Evolutionary conservation across 192 early-diverging fungal species (phyloP).

Genomic region (Powellomyces hirtus): DNA sequence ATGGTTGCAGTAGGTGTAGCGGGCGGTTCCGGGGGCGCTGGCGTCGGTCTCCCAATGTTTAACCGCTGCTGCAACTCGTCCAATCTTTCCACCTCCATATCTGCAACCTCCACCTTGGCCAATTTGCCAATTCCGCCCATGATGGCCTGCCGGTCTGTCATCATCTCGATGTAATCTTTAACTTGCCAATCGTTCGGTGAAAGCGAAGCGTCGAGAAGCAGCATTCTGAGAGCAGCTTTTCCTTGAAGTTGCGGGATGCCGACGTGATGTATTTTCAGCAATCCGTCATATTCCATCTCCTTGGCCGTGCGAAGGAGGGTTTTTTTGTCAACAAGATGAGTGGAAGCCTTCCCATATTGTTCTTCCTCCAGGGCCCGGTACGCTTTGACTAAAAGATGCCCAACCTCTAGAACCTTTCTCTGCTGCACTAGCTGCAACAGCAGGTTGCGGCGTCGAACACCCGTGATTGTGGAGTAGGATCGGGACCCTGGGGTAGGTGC

Average conservation of each 20-base stretch:
- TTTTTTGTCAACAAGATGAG: slow-evolving; percentile 40
- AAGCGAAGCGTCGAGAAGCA: slow-evolving; percentile 49
- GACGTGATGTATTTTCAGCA: slow-evolving; percentile 43
- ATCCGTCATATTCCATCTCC: slow-evolving; percentile 42
- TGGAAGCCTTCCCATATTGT: not conserved
- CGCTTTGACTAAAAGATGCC: not conserved
- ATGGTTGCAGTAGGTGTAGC: too few relatives aligned
- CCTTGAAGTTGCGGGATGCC: slow-evolving; percentile 50
- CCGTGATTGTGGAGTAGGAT: slow-evolving; percentile 9
- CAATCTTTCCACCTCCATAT: slow-evolving; percentile 28
- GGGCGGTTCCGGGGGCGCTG: too few relatives aligned
- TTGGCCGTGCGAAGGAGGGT: slow-evolving; percentile 50
- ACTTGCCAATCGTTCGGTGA: slow-evolving; percentile 38
- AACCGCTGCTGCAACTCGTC: slow-evolving; percentile 7
- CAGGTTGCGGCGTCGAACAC: slow-evolving; percentile 4
- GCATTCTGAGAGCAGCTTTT: slow-evolving; percentile 19
- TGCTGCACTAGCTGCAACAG: slow-evolving; percentile 27
- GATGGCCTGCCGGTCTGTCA: slow-evolving; percentile 16
- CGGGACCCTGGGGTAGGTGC: too few relatives aligned
- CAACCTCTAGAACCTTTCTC: slow-evolving; percentile 31
- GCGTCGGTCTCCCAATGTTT: not conserved
- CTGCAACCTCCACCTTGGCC: slow-evolving; percentile 14
- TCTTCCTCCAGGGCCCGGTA: not conserved
- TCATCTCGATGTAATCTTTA: slow-evolving; percentile 34
- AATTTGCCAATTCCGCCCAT: not conserved